These are phyloP conservation scores for Nicotiana benthamiana DNA, from an alignment of 257 asterid genomes.

Conservation along the genomic window DNA sequence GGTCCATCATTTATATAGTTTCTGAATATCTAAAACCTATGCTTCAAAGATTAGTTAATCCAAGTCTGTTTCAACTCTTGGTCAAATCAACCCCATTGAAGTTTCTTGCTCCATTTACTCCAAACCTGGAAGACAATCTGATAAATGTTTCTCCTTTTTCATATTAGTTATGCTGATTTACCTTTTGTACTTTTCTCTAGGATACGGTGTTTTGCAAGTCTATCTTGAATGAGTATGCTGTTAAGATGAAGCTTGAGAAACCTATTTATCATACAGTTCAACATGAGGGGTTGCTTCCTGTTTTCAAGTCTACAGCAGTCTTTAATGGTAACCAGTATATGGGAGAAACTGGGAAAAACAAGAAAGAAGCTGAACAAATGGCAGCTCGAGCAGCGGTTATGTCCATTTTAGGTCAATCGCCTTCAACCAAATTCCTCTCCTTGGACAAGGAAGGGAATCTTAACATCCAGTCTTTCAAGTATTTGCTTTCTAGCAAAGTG, in stretches of 20 bases:
- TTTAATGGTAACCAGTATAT: slow-evolving; percentile 31
- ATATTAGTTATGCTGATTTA: neutral
- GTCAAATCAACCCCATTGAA: neutral
- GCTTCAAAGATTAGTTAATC: neutral
- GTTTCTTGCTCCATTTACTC: neutral
- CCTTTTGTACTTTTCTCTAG: slow-evolving; percentile 17
- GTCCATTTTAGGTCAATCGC: slow-evolving; percentile 37
- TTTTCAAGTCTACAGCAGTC: slow-evolving; percentile 31
- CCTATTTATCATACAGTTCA: slow-evolving; percentile 36
- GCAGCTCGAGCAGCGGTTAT: slow-evolving; percentile 61
- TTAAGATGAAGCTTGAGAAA: slow-evolving; percentile 22
- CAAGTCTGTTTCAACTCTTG: neutral
- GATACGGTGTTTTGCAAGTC: slow-evolving; percentile 45
- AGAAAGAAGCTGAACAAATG: slow-evolving; percentile 60
- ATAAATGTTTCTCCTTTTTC: neutral
- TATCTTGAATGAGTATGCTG: slow-evolving; percentile 41
- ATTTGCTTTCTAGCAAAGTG: neutral
- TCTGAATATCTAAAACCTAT: neutral
- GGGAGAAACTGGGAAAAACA: slow-evolving; percentile 41
- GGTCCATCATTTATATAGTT: neutral
- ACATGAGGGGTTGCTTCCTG: slow-evolving; percentile 17
- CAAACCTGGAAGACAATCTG: neutral
- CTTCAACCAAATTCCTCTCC: neutral
- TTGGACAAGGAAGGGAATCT: neutral
- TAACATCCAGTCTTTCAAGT: neutral